phyloP scores from a whole-genome alignment of 2,329 filamentous ascomycete species.

The Podosphaera xanthii region DNA sequence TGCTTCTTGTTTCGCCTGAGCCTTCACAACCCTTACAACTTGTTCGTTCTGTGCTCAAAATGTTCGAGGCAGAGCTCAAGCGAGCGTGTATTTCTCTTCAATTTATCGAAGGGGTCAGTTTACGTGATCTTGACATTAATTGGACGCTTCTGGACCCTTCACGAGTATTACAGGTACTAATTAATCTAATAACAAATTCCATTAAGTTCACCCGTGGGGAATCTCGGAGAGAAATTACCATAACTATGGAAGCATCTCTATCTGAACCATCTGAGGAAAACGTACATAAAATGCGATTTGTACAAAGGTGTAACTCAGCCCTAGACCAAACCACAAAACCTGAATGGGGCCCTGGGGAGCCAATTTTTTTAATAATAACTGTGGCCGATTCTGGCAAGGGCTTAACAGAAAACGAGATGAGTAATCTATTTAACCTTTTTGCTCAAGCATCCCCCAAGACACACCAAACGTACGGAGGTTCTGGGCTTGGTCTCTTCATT shows the following conservation, averaged over 20 bases:
- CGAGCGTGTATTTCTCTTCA: slow-evolving; percentile 50
- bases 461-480: slow-evolving; percentile 61
- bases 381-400: slow-evolving; percentile 61
- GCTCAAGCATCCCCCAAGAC: slow-evolving; percentile 61
- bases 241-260: slow-evolving; percentile 17
- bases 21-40: slow-evolving; percentile 44
- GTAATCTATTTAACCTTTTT: slow-evolving; percentile 55
- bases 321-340: slow-evolving; percentile 10
- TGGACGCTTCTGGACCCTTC: slow-evolving; percentile 60
- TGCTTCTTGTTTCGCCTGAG: slow-evolving; percentile 47
- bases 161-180: slow-evolving; percentile 55
- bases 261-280: slow-evolving; percentile 24
- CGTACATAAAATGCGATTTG: slow-evolving; percentile 17
- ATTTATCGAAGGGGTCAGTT: slow-evolving; percentile 45
- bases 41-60: slow-evolving; percentile 46
- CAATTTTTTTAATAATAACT: slow-evolving; percentile 48
- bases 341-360: slow-evolving; percentile 46
- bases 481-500: slow-evolving; percentile 60
- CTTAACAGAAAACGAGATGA: slow-evolving; percentile 46
- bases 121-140: slow-evolving; percentile 37
- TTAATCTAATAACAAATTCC: slow-evolving; percentile 62
- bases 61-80: slow-evolving; percentile 56
- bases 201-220: slow-evolving; percentile 60
- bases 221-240: slow-evolving; percentile 26
- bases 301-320: slow-evolving; percentile 15